Conservation (phyloP, 2,329 filamentous ascomycete genomes). For the Neurospora sp. region DNA sequence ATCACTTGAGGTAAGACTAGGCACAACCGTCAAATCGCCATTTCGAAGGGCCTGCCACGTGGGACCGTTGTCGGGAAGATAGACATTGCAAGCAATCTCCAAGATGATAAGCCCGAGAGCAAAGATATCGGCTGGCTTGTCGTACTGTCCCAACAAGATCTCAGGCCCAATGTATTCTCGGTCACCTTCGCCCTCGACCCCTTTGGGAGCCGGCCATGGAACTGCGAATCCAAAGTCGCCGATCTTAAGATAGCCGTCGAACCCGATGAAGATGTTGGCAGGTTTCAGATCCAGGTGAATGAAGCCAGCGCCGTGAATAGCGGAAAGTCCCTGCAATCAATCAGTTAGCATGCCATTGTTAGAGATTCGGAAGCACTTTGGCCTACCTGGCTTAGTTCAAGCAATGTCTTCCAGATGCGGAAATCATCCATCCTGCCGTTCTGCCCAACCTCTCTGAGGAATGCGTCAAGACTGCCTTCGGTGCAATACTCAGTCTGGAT, state of each 20-base stretch:
- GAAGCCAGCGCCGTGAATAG: slow-evolving; percentile 81
- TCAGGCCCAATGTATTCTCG: slow-evolving; percentile 94
- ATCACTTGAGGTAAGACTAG: slow-evolving; percentile 74
- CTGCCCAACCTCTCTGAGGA: slow-evolving; percentile 71
- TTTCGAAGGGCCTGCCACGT: slow-evolving; percentile 85
- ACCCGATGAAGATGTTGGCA: slow-evolving; percentile 73
- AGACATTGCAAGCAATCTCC: slow-evolving; percentile 88
- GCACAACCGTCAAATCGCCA: slow-evolving; percentile 81
- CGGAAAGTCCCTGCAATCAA: slow-evolving; percentile 61
- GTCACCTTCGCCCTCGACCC: slow-evolving; percentile 86
- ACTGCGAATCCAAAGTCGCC: slow-evolving; percentile 80
- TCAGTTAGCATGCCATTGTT: slow-evolving; percentile 3
- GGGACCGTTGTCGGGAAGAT: slow-evolving; percentile 83
- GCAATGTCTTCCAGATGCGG: slow-evolving; percentile 93
- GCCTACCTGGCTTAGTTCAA: slow-evolving; percentile 74
- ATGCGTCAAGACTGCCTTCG: slow-evolving; percentile 80
- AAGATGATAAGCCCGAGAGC: slow-evolving; percentile 89
- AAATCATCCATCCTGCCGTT: slow-evolving; percentile 91
- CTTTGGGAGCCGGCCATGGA: slow-evolving; percentile 62
- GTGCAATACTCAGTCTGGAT: slow-evolving; percentile 98
- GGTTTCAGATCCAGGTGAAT: slow-evolving; percentile 81
- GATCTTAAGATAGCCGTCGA: slow-evolving; percentile 75
- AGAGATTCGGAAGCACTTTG: neutral
- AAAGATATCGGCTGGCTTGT: slow-evolving; percentile 89
- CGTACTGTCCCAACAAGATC: slow-evolving; percentile 74